phyloP scores from a whole-genome alignment of 768 basidiomycete genomes.

The Phanerodontia chrysosporium region DNA sequence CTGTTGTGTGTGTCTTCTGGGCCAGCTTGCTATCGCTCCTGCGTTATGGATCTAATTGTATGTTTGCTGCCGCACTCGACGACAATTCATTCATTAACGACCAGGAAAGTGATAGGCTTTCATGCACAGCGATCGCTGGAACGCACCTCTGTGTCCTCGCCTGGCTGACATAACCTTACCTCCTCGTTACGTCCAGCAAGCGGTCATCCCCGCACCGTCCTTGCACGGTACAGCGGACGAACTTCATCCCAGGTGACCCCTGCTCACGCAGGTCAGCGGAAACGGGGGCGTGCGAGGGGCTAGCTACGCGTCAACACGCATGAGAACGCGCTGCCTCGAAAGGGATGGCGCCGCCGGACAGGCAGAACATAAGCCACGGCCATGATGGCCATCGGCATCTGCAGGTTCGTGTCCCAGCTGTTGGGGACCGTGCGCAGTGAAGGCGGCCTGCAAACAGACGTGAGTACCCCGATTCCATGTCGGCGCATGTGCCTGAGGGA shows the following conservation, averaged over 20 bases:
- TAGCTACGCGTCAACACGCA: neutral
- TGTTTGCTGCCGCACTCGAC: neutral
- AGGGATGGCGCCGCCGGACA: neutral
- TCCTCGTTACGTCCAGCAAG: neutral
- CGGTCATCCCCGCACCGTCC: neutral
- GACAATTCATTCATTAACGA: neutral
- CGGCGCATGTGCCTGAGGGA: neutral
- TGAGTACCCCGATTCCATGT: neutral
- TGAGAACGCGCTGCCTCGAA: conserved; percentile 1
- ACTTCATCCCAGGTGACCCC: neutral
- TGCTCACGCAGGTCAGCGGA: neutral
- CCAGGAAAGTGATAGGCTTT: neutral
- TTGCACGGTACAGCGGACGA: neutral
- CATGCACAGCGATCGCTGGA: neutral
- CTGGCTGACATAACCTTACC: neutral
- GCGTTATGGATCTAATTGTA: neutral
- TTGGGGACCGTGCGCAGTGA: neutral
- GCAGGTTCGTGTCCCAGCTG: neutral
- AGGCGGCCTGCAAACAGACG: neutral
- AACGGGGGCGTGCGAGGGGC: neutral
- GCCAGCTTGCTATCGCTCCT: neutral
- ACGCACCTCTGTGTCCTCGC: neutral
- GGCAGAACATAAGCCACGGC: neutral
- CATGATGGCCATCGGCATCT: neutral
- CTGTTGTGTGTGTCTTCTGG: neutral